A percentile compares a stretch with the other conserved stretches of the same genome.
These are phyloP conservation scores for Gypsophila paniculata DNA, from an alignment of 179 eudicot genomes.

Conservation along the genomic window DNA sequence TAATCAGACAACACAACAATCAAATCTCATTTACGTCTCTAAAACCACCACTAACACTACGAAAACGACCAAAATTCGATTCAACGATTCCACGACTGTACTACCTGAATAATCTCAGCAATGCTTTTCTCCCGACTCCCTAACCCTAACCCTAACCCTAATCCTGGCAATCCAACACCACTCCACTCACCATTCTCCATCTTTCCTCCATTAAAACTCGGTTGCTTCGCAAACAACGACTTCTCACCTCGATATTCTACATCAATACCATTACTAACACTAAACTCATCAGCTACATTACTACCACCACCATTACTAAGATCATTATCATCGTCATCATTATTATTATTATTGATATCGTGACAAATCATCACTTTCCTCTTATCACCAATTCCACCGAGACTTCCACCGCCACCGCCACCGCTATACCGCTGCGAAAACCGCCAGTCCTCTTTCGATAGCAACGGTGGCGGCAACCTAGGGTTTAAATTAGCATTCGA, in stretches of 20 bases:
- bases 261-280: slow-evolving; percentile 32
- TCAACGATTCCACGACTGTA: slow-evolving; percentile 12
- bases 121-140: slow-evolving; percentile 86
- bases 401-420: slow-evolving; percentile 49
- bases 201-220: slow-evolving; percentile 54
- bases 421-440: slow-evolving; percentile 53
- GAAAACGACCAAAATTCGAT: neutral
- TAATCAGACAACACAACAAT: neutral
- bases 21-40: neutral
- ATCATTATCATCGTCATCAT: slow-evolving; percentile 25
- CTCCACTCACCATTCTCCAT: slow-evolving; percentile 77
- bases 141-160: slow-evolving; percentile 59
- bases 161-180: slow-evolving; percentile 76
- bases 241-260: slow-evolving; percentile 14
- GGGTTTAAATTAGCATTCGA: slow-evolving; percentile 87
- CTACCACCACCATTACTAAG: slow-evolving; percentile 39
- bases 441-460: slow-evolving; percentile 96
- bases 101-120: slow-evolving; percentile 97
- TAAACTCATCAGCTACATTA: slow-evolving; percentile 46
- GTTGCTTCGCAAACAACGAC: slow-evolving; percentile 50
- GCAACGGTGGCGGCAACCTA: slow-evolving; percentile 86
- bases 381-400: slow-evolving; percentile 83
- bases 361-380: slow-evolving; percentile 44
- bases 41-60: neutral
- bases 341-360: slow-evolving; percentile 33